Evolutionary conservation across 352 stramenopile species (phyloP).

Genomic region (Globisporangium perplexum): DNA sequence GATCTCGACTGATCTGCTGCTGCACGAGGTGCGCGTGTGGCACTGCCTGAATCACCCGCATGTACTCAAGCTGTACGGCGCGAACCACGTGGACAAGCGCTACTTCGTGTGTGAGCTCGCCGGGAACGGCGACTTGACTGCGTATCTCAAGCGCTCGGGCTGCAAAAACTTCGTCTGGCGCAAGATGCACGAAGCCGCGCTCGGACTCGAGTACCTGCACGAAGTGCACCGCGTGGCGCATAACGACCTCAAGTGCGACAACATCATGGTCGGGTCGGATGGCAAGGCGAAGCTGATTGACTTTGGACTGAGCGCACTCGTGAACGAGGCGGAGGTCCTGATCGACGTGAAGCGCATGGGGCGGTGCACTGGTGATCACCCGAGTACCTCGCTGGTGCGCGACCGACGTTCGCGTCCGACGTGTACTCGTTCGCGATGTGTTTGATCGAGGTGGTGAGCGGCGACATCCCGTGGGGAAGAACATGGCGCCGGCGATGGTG

Average conservation of each 20-base stretch:
- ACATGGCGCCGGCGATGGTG: no score
- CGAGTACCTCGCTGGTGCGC: conserved; percentile 1
- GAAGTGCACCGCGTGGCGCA: conserved; percentile 11
- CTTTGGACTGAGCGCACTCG: background rate
- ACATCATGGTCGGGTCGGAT: conserved; percentile 15
- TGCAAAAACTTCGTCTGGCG: no score
- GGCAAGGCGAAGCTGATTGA: conserved; percentile 11
- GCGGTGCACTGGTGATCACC: background rate
- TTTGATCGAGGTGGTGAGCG: no score
- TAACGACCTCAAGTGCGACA: conserved; percentile 19
- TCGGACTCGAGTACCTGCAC: conserved; percentile 25
- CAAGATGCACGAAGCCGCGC: conserved; percentile 18
- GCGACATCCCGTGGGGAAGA: no score
- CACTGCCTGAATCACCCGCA: conserved; percentile 1
- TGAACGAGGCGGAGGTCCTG: background rate
- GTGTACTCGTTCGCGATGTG: background rate
- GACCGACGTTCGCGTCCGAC: background rate
- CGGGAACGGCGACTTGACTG: background rate
- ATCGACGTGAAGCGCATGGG: background rate
- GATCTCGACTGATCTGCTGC: background rate
- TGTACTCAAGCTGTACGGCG: conserved; percentile 4
- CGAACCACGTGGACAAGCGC: background rate
- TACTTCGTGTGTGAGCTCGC: conserved; percentile 8
- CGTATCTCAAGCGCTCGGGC: background rate
- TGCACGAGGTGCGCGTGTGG: conserved; percentile 9